phyloP scores from a whole-genome alignment of 2,329 filamentous ascomycete species.

The Didymosphaeria variabile region DNA sequence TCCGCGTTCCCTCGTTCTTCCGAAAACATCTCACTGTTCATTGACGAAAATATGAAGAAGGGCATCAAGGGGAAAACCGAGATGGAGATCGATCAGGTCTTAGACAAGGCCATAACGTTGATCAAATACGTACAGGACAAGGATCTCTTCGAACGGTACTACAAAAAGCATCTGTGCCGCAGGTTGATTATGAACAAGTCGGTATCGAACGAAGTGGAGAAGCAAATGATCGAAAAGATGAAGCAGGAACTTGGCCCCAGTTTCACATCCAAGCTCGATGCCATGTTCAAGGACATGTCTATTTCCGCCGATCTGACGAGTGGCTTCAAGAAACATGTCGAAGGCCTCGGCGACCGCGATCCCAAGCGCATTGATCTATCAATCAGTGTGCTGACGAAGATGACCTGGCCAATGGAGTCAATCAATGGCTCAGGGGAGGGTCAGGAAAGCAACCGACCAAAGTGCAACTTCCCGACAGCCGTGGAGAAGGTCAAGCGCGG shows the following conservation, averaged over 20 bases:
- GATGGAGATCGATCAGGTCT: conserved; percentile 79
- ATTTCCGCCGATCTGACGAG: conserved; percentile 84
- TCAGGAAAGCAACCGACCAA: conserved; percentile 56
- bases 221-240: conserved; percentile 95
- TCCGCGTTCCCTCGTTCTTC: conserved; percentile 76
- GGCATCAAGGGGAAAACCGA: conserved; percentile 94
- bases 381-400: conserved; percentile 88
- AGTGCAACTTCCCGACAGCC: conserved; percentile 77
- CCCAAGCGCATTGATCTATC: conserved; percentile 77
- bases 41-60: conserved; percentile 95
- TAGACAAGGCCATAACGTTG: conserved; percentile 89
- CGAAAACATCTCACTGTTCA: conserved; percentile 94
- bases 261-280: conserved; percentile 91
- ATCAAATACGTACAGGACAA: conserved; percentile 90
- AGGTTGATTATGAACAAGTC: conserved; percentile 88
- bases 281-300: conserved; percentile 97
- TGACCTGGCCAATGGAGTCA: conserved; percentile 92
- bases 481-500: conserved; percentile 80
- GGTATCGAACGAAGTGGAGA: conserved; percentile 90
- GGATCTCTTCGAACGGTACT: conserved; percentile 95
- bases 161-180: conserved; percentile 94
- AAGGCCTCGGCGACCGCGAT: conserved; percentile 64
- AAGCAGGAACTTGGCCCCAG: conserved; percentile 95
- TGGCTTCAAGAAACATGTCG: conserved; percentile 77
- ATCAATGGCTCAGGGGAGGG: conserved; percentile 70